Evolutionary conservation across 1,284 basidiomycete species (phyloP), one percentile per base, ranked within the genome.

Genomic region (Leccinum insigne): DNA sequence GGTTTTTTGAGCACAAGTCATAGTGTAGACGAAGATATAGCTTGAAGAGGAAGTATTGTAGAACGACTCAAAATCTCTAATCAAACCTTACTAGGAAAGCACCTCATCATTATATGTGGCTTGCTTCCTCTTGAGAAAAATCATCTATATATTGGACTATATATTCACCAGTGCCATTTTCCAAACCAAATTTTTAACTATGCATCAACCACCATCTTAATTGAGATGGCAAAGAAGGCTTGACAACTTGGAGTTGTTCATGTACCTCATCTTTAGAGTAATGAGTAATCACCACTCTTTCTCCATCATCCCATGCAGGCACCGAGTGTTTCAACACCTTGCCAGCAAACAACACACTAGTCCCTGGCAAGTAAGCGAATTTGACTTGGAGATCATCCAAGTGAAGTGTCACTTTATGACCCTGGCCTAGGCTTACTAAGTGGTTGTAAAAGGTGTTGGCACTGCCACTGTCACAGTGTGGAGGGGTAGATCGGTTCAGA

Each of bases 211-310:
- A 44, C 63, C 63, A 64, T 7, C 14, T 11, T 7, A 16, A 10
- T 38, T 66, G 64, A 16, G 56, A 23, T n/a, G 60, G 60, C 21
- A 59, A 63, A 29, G 26, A 49, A 21, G 62, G 66, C 54, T 47
- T 60, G 5, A n/a, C 8, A 1, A 67, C 44, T 3, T 63, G 40
- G 2, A 68, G 38, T 8, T 9, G 6, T 10, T 68, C 38, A 60
- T 61, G 67, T 4, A 67, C 66, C 44, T 67, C 60, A 62, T 68
- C 67, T 44, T 68, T 68, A 9, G 60, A 35, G 40, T 67, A 68
- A 38, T 68, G 63, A 38, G 61, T 49, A 35, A 67, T 21, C 5
- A 44, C 64, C 16, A 66, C 47, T 21, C 66, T 62, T 23, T 67
- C 58, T 5, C 64, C 65, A 44, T 52, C 10, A 11, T 7, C 16